Evolutionary conservation across 345 rosid species (phyloP), one percentile per base, ranked within the genome.

Genomic region (Sisymbrium irio): DNA sequence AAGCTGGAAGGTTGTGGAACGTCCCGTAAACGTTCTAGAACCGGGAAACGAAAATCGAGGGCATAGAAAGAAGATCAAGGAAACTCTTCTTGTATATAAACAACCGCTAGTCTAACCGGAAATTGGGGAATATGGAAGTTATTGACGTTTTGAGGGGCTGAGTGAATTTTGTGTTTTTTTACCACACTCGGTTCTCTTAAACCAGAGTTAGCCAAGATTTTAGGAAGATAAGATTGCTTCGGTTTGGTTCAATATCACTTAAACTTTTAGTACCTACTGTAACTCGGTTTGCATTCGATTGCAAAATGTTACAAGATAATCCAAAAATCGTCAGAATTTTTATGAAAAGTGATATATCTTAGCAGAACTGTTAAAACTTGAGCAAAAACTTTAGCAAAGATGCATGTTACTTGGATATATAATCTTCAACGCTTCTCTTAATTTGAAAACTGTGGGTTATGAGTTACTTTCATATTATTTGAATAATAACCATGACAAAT

Each of bases 111-210:
- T 58, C 78, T 68, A 63, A 65, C 59, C 17, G 39, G 60, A 71
- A 46, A 50, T 28, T 11, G 45, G 45, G 62, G 27, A 39, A 36
- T 58, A 42, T 70, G 19, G 22, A 45, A 35, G 40, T 20, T 20
- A 51, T 25, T 12, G 74, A 49, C 74, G 62, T 40, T 60, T 4
- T 32, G 59, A 75, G 76, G 76, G 80, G 58, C 87, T 74, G 96
- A 62, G 87, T 88, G 91, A 84, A 81, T 88, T 88, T 90, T 90
- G 96, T 64, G 28, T 73, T 46, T 17, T 33, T 84, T 50, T 20
- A 22, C 40, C 58, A 81, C 93, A 82, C 89, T 88, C 89, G 41
- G 91, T 82, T 79, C 70, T 69, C 74, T 22, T 61, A 1, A 67
- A 64, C n/a, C 49, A 17, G 6, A 71, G 39, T 19, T 57, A 49